phyloP scores from a whole-genome alignment of 176 grass and related monocot genomes.

The Sorghum bicolor region Sorghum_bicolor_NCBIv3 NC_012870.2:2587501-2588000 shows the following conservation, averaged over 20 bases:
- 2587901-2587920: constrained; percentile 29
- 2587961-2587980: constrained; percentile 27
- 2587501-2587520: constrained; percentile 36
- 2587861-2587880: constrained; percentile 69
- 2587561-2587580: constrained; percentile 88
- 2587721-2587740: constrained; percentile 48
- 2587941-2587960: constrained; percentile 27
- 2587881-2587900: constrained; percentile 39
- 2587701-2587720: constrained; percentile 67
- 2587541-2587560: constrained; percentile 75
- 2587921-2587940: constrained; percentile 3
- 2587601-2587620: constrained; percentile 22
- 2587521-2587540: constrained; percentile 66
- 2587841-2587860: constrained; percentile 46
- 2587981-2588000: constrained; percentile 19
- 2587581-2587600: constrained; percentile 31
- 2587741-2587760: constrained; percentile 62
- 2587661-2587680: constrained; percentile 75
- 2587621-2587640: constrained; percentile 26
- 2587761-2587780: constrained; percentile 74
- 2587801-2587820: constrained; percentile 46
- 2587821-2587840: not conserved
- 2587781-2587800: constrained; percentile 62
- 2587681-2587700: constrained; percentile 64
- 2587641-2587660: constrained; percentile 80